Base-by-base conservation (phyloP, 2,329 filamentous ascomycete species). In the Trichoderma sp. region DNA sequence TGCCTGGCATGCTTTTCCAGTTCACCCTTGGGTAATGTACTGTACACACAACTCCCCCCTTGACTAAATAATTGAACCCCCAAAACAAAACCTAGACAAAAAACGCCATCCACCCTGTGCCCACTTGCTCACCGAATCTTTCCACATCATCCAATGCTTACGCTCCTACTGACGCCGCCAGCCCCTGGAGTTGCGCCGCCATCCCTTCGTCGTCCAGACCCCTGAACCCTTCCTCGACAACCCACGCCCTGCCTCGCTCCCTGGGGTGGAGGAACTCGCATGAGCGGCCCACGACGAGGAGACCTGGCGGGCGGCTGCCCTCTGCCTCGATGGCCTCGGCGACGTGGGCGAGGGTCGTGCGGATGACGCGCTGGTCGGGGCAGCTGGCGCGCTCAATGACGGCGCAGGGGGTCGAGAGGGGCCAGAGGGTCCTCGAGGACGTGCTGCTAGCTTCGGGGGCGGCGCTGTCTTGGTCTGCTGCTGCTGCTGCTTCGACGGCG, bases 381-480 rank as follows among this genome's bases (percentile, higher is more conserved):
- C 95, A 99, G 70, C 92, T 97, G 6, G 95, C 95, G 39, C 95
- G 86, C 80, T 99, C 95, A 66, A 99, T 86, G 12, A 99, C 94
- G 1, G 94, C 94, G 74, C 94, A 97, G 0, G 94, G 93, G 1
- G 93, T 95, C n/a, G 81, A 79, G 37, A 79, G 79, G 0, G 94
- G 94, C 89, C 93, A 97, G 1, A 88, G 74, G 2, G 69, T 71
- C 66, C 82, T 78, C 29, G 60, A 32, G 12, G 60, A 64, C 1
- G 56, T n/a, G 71, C 32, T 25, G 10, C 35, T 22, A 25, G 58
- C 12, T 72, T 65, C 59, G 69, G 69, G 5, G 72, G 59, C 1
- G 35, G 52, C 5, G 67, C 61, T 2, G 71, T 69, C 27, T 19
- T 54, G 27, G n/a, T 54, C 39, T 65, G 67, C 13, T 68, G 69